Percentiles rank a stretch among this genome's conserved stretches.
phyloP scores from a whole-genome alignment of 2,329 filamentous ascomycete species.

The Sphaceloma murrayae region DNA sequence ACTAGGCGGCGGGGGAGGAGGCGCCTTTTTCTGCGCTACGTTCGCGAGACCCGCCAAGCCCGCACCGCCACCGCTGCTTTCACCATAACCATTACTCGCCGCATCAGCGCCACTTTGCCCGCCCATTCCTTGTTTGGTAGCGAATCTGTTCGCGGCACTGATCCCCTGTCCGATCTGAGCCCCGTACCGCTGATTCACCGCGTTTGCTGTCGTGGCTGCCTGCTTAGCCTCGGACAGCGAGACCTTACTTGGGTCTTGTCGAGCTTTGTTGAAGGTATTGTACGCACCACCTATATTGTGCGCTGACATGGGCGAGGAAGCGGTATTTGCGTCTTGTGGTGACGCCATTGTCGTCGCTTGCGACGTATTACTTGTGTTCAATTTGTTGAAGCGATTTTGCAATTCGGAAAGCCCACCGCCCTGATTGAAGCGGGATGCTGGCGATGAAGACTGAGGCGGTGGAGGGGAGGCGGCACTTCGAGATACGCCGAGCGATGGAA shows the following conservation, averaged over 20 bases:
- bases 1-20: conserved; percentile 10
- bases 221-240: conserved; percentile 49
- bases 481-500: conserved; percentile 68
- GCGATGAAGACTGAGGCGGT: conserved; percentile 20
- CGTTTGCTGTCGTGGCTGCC: conserved; percentile 53
- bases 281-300: conserved; percentile 53
- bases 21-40: conserved; percentile 8
- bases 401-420: conserved; percentile 52
- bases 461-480: conserved; percentile 26
- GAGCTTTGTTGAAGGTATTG: conserved; percentile 50
- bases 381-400: conserved; percentile 52
- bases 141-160: conserved; percentile 8
- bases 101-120: background rate
- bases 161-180: conserved; percentile 25
- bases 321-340: conserved; percentile 14
- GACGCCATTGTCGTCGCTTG: too few relatives aligned
- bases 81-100: background rate
- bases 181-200: conserved; percentile 61
- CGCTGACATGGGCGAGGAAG: conserved; percentile 4
- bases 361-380: conserved; percentile 32
- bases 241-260: conserved; percentile 52
- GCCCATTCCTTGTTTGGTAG: background rate
- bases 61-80: background rate
- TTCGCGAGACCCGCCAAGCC: conserved; percentile 4
- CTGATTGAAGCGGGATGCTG: conserved; percentile 30